A percentile compares a stretch with the other conserved stretches of the same genome.
Conservation (phyloP, 495 filamentous ascomycete genomes). For the Elaphomyces granulatus region DNA sequence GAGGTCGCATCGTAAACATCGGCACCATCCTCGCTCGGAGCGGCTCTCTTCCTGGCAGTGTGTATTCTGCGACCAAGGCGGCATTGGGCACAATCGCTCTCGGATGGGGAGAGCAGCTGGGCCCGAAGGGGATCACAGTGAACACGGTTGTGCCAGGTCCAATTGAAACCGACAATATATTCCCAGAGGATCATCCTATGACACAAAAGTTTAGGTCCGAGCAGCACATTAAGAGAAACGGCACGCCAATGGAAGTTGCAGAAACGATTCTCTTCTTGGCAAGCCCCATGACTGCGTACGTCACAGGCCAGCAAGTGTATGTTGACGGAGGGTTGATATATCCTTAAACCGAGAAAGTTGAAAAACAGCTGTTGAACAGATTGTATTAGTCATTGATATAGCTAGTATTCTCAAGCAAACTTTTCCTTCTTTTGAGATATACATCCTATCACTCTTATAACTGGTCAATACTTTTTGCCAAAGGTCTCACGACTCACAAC, state of each 20-base stretch:
- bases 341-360: too few relatives aligned
- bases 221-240: slow-evolving; percentile 4
- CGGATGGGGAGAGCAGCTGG: slow-evolving; percentile 27
- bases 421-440: too few relatives aligned
- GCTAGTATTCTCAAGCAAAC: too few relatives aligned
- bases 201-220: not conserved
- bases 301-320: slow-evolving; percentile 1
- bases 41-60: not conserved
- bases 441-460: too few relatives aligned
- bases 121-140: slow-evolving; percentile 25
- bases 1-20: slow-evolving; percentile 49
- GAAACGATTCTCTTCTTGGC: slow-evolving; percentile 1
- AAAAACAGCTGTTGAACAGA: too few relatives aligned
- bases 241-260: slow-evolving; percentile 4
- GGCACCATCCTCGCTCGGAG: slow-evolving; percentile 26
- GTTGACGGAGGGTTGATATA: slow-evolving; percentile 3
- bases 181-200: slow-evolving; percentile 1
- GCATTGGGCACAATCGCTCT: slow-evolving; percentile 31
- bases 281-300: slow-evolving; percentile 1
- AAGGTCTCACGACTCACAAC: too few relatives aligned
- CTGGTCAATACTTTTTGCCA: too few relatives aligned
- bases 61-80: slow-evolving; percentile 31
- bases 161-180: slow-evolving; percentile 22
- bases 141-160: slow-evolving; percentile 22
- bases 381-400: too few relatives aligned